Evolutionary conservation across 2,329 filamentous ascomycete species (phyloP), one percentile per base, ranked within the genome.

Genomic region (Parascedosporium putredinis): DNA sequence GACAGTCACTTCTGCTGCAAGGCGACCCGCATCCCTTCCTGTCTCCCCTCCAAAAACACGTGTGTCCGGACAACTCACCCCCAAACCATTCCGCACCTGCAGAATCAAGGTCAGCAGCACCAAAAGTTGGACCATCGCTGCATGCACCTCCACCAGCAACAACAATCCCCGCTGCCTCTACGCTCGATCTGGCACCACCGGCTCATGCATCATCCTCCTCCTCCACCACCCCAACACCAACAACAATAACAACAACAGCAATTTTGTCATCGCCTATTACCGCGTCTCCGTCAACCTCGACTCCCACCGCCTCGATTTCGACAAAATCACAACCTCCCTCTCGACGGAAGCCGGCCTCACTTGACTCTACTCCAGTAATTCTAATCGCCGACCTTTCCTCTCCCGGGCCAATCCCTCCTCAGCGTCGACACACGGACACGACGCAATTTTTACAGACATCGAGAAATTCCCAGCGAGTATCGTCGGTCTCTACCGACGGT

Each of bases 401-500:
- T 18, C 38, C 38, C 16, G 10, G 16, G 10, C 16, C 23, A 42
- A 20, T 42, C 9, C 38, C 56, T 16, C 49, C 48, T 36, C 51
- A 58, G 53, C 47, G 40, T 34, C 25, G 52, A 49, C 46, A 48
- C 49, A 43, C 51, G 43, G 53, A 53, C 42, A 45, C 51, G 20
- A 47, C 50, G 6, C 38, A 42, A 22, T 7, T 42, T 20, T 20
- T 42, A 20, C 38, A 42, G 6, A 42, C 36, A 22, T 43, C 34
- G 36, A 49, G 29, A 34, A n/a, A 42, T 36, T 50, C 53, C 45
- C 50, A 54, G 48, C 46, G 50, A 45, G 50, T 20, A n/a, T 38
- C n/a, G 20, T 27, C 36, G 6, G n/a, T n/a, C n/a, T 48, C 59
- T 38, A 55, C 57, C 51, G 64, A 64, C 51, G 59, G 57, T 54